Base-by-base conservation (phyloP, 306 rosid genomes). In the Potentilla sterilis region DNA sequence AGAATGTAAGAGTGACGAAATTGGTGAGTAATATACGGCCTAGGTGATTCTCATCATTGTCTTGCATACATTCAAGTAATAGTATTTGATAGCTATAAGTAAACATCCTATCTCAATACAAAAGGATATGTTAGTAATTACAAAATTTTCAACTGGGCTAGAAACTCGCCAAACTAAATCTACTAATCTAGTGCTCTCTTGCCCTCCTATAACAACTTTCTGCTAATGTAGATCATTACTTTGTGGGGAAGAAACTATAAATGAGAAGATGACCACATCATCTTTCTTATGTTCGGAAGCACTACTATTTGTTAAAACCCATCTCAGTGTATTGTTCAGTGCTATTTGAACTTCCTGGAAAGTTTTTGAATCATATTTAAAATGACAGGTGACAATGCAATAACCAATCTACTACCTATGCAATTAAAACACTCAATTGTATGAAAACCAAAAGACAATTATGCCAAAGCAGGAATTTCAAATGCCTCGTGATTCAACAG, bases 401-500 rank as follows among this genome's bases (percentile, higher is more conserved):
- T 41, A 57, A 57, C 42, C 41, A 21, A 54, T 7, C 38, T 14
- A 54, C 10, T 32, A 38, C 2, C 1, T 54, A 21, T 54, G 68
- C 77, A 73, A 42, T 4, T 16, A 55, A 58, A 62, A 59, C 35
- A 32, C 34, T 5, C 14, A 4, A 74, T 32, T 43, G 18, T 59
- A 73, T 43, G 28, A 42, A 28, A 59, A 43, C 69, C 57, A 43
- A 59, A 8, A 28, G 10, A 32, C 5, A 11, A 58, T 22, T 58
- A 21, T 14, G 43, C 58, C 43, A 59, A 15, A 7, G 22, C 14
- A 58, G 44, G 34, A 16, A 48, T 42, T 16, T 42, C 7, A 73
- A 58, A 73, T 40, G 47, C 34, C 81, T 64, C 68, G 59, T 38
- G 63, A 61, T 75, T 73, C 63, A 61, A 72, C 46, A 66, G 74